Percentiles rank a stretch among this genome's conserved stretches.
phyloP scores from a whole-genome alignment of 2,329 filamentous ascomycete species.

The Aquanectria penicillioides region DNA sequence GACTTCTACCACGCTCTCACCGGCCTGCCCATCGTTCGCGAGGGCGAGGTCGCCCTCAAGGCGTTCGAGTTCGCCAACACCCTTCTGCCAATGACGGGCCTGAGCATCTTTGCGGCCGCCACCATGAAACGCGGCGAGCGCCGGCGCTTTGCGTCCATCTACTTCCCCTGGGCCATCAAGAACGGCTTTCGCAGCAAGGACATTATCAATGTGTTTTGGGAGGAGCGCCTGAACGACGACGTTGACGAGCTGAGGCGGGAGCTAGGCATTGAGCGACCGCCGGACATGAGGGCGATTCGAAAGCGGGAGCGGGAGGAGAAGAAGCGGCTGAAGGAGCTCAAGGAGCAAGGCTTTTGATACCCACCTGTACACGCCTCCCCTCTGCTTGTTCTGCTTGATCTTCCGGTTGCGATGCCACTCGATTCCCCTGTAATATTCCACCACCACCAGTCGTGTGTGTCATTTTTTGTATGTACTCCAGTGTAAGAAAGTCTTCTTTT shows the following conservation, averaged over 20 bases:
- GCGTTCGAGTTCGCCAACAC: constrained; percentile 98
- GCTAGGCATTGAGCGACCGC: constrained; percentile 87
- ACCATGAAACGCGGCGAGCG: constrained; percentile 87
- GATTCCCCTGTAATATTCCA: neutral
- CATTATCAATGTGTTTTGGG: constrained; percentile 97
- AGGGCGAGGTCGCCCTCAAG: constrained; percentile 97
- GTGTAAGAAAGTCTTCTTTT: constrained; percentile 19
- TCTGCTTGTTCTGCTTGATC: neutral
- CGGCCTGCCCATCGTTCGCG: constrained; percentile 88
- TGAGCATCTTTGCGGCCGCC: constrained; percentile 86
- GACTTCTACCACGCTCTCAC: constrained; percentile 98
- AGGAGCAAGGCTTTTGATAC: constrained; percentile 35
- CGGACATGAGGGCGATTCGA: constrained; percentile 83
- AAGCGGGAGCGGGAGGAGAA: constrained; percentile 75
- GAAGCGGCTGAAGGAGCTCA: constrained; percentile 67
- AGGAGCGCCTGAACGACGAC: constrained; percentile 88
- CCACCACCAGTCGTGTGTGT: neutral
- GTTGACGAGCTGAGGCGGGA: constrained; percentile 78
- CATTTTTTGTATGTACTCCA: constrained; percentile 18
- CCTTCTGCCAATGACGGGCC: constrained; percentile 90
- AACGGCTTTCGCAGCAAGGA: constrained; percentile 83
- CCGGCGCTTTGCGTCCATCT: constrained; percentile 75
- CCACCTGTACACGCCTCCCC: neutral
- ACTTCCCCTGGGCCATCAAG: constrained; percentile 89
- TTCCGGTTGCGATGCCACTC: neutral